Evolutionary conservation across 2,329 filamentous ascomycete species (phyloP), one percentile per base, ranked within the genome.

Genomic region (Didymellaceae sp.): DNA sequence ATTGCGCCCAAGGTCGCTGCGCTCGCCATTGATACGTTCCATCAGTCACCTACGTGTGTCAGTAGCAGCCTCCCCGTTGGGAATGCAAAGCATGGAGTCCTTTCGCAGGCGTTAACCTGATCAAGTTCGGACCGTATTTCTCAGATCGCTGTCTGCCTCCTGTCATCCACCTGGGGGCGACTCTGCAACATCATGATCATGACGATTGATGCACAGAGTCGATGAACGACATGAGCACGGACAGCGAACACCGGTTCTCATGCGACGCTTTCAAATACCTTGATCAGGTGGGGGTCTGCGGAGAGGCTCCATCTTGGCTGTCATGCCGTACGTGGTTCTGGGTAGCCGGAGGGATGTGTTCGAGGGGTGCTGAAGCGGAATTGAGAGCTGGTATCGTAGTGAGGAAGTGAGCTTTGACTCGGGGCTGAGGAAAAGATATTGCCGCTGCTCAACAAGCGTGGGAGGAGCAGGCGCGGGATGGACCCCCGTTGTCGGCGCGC

Each of bases 41-140:
- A 63, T 71, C 72, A 41, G 33, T 37, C 28, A 54, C 65, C 74
- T 77, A 55, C 16, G 45, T 32, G n/a, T 35, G 68, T 77, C 59
- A 77, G 72, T 55, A 59, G 60, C 48, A 56, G 57, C 47, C 45
- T 56, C 45, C 11, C 47, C 31, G 16, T n/a, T n/a, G 44, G 46
- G 58, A 49, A 54, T 61, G 66, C 65, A 77, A 66, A 63, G 77
- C 78, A 80, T 78, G 77, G 78, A 52, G 67, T 78, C 74, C 77
- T 80, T 78, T 78, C 77, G 78, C 77, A 78, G 75, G 77, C 68
- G 72, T 80, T 77, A 74, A 75, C 77, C 74, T 77, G 77, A 77
- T 78, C 77, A 79, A 80, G 77, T 80, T 80, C 75, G 67, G 64
- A 78, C 78, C 78, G 78, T 80, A 73, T 80, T 59, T 80, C 78